These are phyloP conservation scores for Dryadomyces quercivorus DNA, from an alignment of 2,329 filamentous ascomycete genomes.

Conservation along the genomic window DNA sequence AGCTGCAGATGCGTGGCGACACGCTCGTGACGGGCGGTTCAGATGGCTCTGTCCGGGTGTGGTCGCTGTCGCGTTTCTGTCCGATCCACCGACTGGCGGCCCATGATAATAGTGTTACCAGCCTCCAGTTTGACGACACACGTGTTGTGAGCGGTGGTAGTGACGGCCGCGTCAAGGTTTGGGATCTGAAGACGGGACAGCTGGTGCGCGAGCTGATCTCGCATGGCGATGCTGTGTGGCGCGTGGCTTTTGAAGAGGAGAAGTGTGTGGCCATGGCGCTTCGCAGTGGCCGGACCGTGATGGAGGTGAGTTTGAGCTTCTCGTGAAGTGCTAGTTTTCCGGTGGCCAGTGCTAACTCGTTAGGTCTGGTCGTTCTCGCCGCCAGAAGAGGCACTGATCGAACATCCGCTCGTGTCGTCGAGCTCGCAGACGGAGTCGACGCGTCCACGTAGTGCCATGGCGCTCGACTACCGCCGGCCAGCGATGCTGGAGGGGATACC, in stretches of 20 bases:
- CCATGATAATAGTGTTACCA: slow-evolving; percentile 97
- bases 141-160: slow-evolving; percentile 92
- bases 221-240: slow-evolving; percentile 91
- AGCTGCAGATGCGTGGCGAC: slow-evolving; percentile 89
- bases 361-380: slow-evolving; percentile 96
- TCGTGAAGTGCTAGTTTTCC: too few relatives aligned
- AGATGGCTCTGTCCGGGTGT: slow-evolving; percentile 90
- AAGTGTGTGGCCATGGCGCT: slow-evolving; percentile 95
- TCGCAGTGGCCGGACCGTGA: slow-evolving; percentile 74
- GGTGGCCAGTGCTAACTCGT: too few relatives aligned
- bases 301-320: too few relatives aligned
- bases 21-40: slow-evolving; percentile 93
- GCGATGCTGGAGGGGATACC: slow-evolving; percentile 19
- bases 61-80: slow-evolving; percentile 82
- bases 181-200: slow-evolving; percentile 87
- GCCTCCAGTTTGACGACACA: slow-evolving; percentile 91
- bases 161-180: slow-evolving; percentile 96
- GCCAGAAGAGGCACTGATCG: slow-evolving; percentile 54
- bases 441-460: slow-evolving; percentile 39
- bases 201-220: slow-evolving; percentile 83
- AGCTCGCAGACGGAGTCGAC: slow-evolving; percentile 31
- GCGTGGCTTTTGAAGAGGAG: slow-evolving; percentile 95
- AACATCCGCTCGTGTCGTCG: slow-evolving; percentile 37
- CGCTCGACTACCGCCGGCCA: slow-evolving; percentile 28
- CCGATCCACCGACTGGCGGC: slow-evolving; percentile 90